Evolutionary conservation across 2,329 filamentous ascomycete species (phyloP), one percentile per base, ranked within the genome.

Genomic region (Apiospora phragmitis): DNA sequence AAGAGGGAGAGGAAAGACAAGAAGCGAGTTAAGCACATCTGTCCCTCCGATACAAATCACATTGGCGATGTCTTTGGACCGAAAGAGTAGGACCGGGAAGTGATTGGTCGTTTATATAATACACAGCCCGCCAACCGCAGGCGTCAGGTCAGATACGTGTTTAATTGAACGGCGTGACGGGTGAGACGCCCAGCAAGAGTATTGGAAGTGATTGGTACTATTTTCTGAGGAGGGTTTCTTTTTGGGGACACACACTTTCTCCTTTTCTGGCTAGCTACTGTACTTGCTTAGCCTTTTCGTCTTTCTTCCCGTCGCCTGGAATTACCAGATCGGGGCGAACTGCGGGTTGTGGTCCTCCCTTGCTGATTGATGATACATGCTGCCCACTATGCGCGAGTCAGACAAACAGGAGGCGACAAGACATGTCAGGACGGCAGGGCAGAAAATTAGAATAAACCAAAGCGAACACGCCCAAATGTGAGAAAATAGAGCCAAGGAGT

Each of bases 381-480:
- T 29, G 55, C 55, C 55, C 55, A 62, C 55, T 38, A 62, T 38
- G 32, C 55, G 55, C 32, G 55, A 62, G 55, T 62, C 55, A 62
- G 55, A 62, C 55, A 62, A 62, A 32, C 55, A 38, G 29, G 55
- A 32, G 29, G 55, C 32, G 32, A 62, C 32, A 38, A n/a, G 16
- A 62, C 32, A 32, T 62, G 55, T 62, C 55, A 62, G 32, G 9
- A 62, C 55, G 32, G 55, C 55, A 62, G 55, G 21, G 32, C 8
- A 35, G 8, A 16, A 62, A 38, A 62, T 32, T 62, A 59, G 35
- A 11, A 38, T 5, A 4, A 29, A 55, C 26, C 12, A 59, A 59
- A 55, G n/a, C 14, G 8, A 38, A 62, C 38, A 35, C 51, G 26
- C 26, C 16, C 18, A 59, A 35, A 21, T 35, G 29, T 59, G 26